Conservation (phyloP, 169 alveolate species). For the Cryptosporidium sp. region DNA sequence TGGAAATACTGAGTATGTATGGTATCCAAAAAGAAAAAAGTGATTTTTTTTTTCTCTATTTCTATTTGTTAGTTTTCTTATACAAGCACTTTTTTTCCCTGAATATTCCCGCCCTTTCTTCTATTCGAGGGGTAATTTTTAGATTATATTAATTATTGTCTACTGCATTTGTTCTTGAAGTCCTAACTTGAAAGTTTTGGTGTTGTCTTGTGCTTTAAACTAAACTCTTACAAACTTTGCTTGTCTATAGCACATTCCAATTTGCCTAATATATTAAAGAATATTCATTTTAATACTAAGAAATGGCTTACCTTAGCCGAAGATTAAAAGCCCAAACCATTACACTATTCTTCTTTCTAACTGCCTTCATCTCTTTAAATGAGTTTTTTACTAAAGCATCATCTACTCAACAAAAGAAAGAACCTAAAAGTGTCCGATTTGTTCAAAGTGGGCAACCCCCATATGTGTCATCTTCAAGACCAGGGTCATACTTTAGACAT, state of each 20-base stretch:
- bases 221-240: neutral
- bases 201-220: neutral
- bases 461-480: slow-evolving; percentile 3
- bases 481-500: slow-evolving; percentile 39
- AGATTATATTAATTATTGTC: slow-evolving; percentile 14
- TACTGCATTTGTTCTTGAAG: neutral
- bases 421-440: neutral
- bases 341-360: neutral
- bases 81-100: neutral
- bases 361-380: neutral
- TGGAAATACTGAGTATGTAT: slow-evolving; percentile 36
- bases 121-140: slow-evolving; percentile 24
- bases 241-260: neutral
- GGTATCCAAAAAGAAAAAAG: slow-evolving; percentile 70
- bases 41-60: neutral
- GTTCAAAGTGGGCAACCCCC: slow-evolving; percentile 6
- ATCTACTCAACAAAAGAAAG: neutral
- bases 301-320: neutral
- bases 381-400: neutral
- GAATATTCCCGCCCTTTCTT: neutral
- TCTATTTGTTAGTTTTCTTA: neutral
- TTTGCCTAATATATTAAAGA: neutral
- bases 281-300: too few species aligned
- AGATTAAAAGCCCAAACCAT: neutral
- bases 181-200: neutral